Percentiles rank a stretch among this genome's conserved stretches.
These are phyloP conservation scores for Penicillium digitatum DNA, from an alignment of 2,329 filamentous ascomycete genomes.

Conservation along the genomic window DNA sequence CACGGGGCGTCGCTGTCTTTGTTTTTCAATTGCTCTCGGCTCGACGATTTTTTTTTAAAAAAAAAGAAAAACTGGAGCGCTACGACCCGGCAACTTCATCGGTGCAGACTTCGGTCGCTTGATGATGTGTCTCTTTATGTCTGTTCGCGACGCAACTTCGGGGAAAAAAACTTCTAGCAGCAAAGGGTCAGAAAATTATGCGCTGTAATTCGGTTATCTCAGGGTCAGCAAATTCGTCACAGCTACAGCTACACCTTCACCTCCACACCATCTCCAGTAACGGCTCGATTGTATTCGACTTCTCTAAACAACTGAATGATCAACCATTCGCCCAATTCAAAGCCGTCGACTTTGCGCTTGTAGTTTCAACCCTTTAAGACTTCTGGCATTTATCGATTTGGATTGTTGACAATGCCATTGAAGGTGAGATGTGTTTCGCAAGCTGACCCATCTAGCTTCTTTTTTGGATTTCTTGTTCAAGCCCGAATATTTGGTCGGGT, in stretches of 20 bases:
- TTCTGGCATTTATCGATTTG: conserved; percentile 11
- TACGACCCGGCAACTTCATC: conserved; percentile 31
- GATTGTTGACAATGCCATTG: background rate
- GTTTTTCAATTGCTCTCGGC: conserved; percentile 32
- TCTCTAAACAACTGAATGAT: conserved; percentile 14
- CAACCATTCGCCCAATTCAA: conserved; percentile 16
- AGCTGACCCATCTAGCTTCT: conserved; percentile 1
- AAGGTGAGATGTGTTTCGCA: conserved; percentile 1
- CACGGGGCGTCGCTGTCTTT: conserved; percentile 37
- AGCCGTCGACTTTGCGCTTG: conserved; percentile 26
- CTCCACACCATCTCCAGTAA: conserved; percentile 38
- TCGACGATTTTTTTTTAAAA: conserved; percentile 28
- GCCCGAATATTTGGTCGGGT: background rate
- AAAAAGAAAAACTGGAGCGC: conserved; percentile 28
- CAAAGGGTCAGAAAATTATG: conserved; percentile 40
- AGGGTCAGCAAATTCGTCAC: conserved; percentile 38
- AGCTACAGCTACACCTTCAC: conserved; percentile 35
- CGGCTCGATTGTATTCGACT: conserved; percentile 42
- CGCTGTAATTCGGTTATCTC: conserved; percentile 47
- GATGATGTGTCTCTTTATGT: conserved; percentile 38
- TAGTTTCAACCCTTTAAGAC: conserved; percentile 21
- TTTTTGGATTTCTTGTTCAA: background rate
- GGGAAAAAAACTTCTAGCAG: conserved; percentile 39
- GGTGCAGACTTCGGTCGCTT: conserved; percentile 35
- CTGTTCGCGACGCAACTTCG: conserved; percentile 39